These are phyloP conservation scores for Physcomitrellopsis africana DNA, from an alignment of 225 moss, liverwort and hornwort genomes.

Conservation along the genomic window DNA sequence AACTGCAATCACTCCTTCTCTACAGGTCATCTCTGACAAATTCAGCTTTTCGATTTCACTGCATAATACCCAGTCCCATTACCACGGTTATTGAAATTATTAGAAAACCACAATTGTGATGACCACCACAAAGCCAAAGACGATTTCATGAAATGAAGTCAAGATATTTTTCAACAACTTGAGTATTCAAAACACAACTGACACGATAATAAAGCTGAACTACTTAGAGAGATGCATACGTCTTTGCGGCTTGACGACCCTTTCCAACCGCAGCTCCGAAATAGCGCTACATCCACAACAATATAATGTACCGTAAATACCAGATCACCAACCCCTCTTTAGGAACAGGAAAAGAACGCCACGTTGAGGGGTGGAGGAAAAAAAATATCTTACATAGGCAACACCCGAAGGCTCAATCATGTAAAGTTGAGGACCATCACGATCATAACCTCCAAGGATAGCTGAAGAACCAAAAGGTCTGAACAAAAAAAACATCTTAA, in stretches of 20 bases:
- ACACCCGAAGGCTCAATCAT: constrained; percentile 99
- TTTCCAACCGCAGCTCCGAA: constrained; percentile 97
- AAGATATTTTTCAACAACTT: not conserved
- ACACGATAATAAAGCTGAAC: not conserved
- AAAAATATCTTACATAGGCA: constrained; percentile 69
- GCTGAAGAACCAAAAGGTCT: constrained; percentile 94
- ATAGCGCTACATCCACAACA: constrained; percentile 67
- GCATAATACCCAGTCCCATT: constrained; percentile 26
- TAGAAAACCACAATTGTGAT: not conserved
- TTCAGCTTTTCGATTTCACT: constrained; percentile 93
- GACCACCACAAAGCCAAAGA: not conserved
- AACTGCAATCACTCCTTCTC: constrained; percentile 88
- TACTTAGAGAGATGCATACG: constrained; percentile 40
- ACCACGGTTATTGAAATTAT: constrained; percentile 11
- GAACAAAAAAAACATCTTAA: constrained; percentile 36
- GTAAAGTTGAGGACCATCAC: constrained; percentile 96
- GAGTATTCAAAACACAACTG: not conserved
- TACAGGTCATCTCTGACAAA: constrained; percentile 84
- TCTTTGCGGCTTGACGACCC: constrained; percentile 98
- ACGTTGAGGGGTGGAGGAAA: not conserved
- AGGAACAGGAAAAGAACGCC: not conserved
- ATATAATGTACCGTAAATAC: not conserved
- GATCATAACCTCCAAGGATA: constrained; percentile 91
- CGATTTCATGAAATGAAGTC: not conserved
- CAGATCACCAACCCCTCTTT: not conserved